Evolutionary conservation across 2,329 filamentous ascomycete genomes (phyloP).

Genomic region (Sclerotinia nivalis): DNA sequence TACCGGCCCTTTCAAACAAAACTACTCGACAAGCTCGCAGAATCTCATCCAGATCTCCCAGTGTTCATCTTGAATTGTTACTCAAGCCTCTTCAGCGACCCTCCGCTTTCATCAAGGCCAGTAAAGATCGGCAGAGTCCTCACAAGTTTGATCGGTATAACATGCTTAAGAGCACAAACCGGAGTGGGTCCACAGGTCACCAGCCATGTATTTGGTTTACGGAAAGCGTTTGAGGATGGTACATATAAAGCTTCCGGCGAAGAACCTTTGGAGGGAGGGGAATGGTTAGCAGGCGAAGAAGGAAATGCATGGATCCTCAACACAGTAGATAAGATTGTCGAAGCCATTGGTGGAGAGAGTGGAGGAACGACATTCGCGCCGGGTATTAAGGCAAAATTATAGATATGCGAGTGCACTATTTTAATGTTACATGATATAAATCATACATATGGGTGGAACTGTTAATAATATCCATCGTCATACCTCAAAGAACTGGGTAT

Average conservation of each 20-base stretch:
- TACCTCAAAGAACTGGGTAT: too few relatives aligned
- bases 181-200: constrained; percentile 81
- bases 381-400: constrained; percentile 37
- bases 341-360: constrained; percentile 50
- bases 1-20: constrained; percentile 75
- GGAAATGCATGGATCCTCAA: constrained; percentile 64
- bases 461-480: too few relatives aligned
- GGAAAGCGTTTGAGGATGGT: constrained; percentile 74
- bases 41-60: constrained; percentile 78
- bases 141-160: constrained; percentile 72
- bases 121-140: constrained; percentile 66
- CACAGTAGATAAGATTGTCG: constrained; percentile 61
- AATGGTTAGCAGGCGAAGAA: constrained; percentile 65
- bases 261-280: constrained; percentile 50
- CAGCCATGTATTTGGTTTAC: constrained; percentile 77
- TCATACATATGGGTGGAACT: neutral
- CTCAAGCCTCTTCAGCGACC: constrained; percentile 70
- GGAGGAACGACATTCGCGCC: constrained; percentile 51
- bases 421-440: neutral
- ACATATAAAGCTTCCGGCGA: constrained; percentile 51
- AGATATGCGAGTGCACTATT: neutral
- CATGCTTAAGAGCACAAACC: constrained; percentile 75
- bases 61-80: constrained; percentile 81
- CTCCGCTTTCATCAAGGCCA: constrained; percentile 46
- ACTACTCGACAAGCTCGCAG: constrained; percentile 67